Evolutionary conservation across 306 rosid genomes (phyloP).

Genomic region (Medicago ruthenica): DNA sequence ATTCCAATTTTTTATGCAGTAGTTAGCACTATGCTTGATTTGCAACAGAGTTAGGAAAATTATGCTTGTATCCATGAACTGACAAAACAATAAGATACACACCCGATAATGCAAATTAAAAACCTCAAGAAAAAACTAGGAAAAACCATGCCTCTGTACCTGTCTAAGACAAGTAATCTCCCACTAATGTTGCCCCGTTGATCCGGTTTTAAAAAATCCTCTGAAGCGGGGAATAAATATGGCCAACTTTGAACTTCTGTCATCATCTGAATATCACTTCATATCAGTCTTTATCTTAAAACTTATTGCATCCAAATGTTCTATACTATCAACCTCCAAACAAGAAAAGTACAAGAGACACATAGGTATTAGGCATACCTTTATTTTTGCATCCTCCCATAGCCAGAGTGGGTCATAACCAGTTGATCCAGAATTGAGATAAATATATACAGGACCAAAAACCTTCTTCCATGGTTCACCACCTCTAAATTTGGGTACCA

Average conservation of each 20-base stretch:
- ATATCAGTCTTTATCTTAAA: constrained; percentile 40
- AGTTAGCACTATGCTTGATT: constrained; percentile 19
- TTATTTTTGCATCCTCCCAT: constrained; percentile 86
- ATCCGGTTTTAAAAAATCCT: constrained; percentile 61
- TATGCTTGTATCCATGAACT: constrained; percentile 22
- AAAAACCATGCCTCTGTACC: constrained; percentile 51
- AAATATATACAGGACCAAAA: constrained; percentile 76
- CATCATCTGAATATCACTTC: constrained; percentile 64
- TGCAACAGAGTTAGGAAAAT: not conserved
- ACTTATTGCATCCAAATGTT: constrained; percentile 37
- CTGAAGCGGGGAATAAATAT: constrained; percentile 76
- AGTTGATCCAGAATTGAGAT: constrained; percentile 62
- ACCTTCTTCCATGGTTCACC: constrained; percentile 94
- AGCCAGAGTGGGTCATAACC: constrained; percentile 57
- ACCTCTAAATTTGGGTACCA: constrained; percentile 57
- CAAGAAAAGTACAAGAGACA: constrained; percentile 42
- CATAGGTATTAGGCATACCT: constrained; percentile 51
- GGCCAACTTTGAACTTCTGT: constrained; percentile 85
- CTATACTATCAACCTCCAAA: constrained; percentile 32
- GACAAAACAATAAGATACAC: constrained; percentile 9
- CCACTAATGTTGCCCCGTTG: constrained; percentile 74
- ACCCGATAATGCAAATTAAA: not conserved
- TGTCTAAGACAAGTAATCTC: constrained; percentile 69
- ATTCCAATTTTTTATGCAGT: not conserved
- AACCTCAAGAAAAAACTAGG: constrained; percentile 34